A percentile compares a stretch with the other conserved stretches of the same genome.
These are phyloP conservation scores for Neckera pumila DNA, from an alignment of 225 moss, liverwort and hornwort species.

Conservation along the genomic window DNA sequence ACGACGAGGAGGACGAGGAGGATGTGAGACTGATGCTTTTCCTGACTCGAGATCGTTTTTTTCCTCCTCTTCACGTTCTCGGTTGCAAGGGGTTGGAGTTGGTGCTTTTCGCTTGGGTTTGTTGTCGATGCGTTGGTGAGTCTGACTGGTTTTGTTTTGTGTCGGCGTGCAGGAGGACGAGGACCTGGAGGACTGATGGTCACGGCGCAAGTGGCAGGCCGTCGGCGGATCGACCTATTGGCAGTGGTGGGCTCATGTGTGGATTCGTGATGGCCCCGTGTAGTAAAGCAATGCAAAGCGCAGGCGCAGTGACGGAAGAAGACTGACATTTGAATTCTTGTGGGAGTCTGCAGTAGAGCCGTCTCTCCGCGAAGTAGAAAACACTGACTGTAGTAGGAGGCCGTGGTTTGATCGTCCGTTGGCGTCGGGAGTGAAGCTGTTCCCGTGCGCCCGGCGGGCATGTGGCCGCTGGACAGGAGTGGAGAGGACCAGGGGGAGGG, in stretches of 20 bases:
- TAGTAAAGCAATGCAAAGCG: neutral
- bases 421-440: neutral
- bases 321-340: constrained; percentile 21
- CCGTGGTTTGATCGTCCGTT: neutral
- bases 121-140: neutral
- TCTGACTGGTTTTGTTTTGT: neutral
- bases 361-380: constrained; percentile 10
- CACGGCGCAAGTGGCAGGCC: neutral
- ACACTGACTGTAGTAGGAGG: neutral
- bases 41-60: neutral
- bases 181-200: constrained; percentile 47
- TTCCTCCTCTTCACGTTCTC: neutral
- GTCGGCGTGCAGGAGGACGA: constrained; percentile 56
- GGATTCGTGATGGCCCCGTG: neutral
- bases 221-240: neutral
- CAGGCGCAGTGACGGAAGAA: neutral
- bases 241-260: neutral
- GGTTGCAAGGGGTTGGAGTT: neutral
- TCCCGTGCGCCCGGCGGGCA: neutral
- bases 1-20: constrained; percentile 76
- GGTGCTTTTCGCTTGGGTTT: neutral
- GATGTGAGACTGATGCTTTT: constrained; percentile 5
- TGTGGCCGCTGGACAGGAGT: neutral
- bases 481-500: neutral
- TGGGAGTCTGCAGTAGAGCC: constrained; percentile 5